phyloP scores from a whole-genome alignment of 208 protist species.

The Trypanosoma melophagium region DNA sequence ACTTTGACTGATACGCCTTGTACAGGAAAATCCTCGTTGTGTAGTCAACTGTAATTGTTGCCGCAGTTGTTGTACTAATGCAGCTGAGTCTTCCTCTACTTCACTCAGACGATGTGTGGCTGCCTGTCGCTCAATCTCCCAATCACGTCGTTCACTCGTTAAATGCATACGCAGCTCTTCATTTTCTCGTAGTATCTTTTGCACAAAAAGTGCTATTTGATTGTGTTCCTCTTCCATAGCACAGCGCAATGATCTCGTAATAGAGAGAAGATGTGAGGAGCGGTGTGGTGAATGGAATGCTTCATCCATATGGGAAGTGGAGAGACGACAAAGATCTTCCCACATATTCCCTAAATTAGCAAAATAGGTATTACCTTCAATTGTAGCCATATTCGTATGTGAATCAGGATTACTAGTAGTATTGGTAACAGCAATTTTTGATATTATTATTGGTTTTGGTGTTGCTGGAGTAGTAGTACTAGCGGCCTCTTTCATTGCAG shows the following conservation, averaged over 20 bases:
- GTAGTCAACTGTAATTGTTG: conserved; percentile 25
- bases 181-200: background rate
- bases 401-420: background rate
- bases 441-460: background rate
- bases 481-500: background rate
- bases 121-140: conserved; percentile 8
- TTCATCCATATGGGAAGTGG: background rate
- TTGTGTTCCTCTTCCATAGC: conserved; percentile 20
- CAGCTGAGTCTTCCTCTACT: conserved; percentile 39
- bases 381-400: too few relatives aligned
- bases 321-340: background rate
- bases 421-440: background rate
- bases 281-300: background rate
- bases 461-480: background rate
- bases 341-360: background rate
- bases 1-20: background rate
- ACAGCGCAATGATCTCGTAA: background rate
- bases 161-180: background rate
- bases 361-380: too few relatives aligned
- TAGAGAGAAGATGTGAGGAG: background rate
- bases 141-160: background rate
- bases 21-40: conserved; percentile 1
- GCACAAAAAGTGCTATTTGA: conserved; percentile 18
- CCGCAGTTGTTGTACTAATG: conserved; percentile 32
- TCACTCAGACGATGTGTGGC: conserved; percentile 30